Base-by-base conservation (phyloP, 371 early-diverging fungal genomes). In the Mucor saturninus region DNA sequence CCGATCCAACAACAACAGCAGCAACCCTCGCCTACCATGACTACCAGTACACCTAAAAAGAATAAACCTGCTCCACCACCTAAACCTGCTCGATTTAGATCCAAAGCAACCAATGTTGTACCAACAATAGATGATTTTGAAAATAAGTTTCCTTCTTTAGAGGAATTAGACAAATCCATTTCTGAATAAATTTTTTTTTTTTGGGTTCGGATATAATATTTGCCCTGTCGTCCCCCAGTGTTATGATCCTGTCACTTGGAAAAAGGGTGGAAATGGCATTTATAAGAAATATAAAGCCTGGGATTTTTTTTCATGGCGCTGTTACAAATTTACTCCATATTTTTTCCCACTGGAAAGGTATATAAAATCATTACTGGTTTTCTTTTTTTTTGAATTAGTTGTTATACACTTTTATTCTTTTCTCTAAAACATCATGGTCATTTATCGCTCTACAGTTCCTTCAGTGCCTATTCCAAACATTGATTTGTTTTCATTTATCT, bases 401-500 rank as follows among this genome's bases (percentile, higher is more conserved):
- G 21, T 21, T 21, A 21, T 21, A 21, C 21, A 21, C 21, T 21
- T 21, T 15, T 39, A 14, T 4, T 59, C 26, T 10, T 57, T 10
- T 59, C 35, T 49, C 38, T 59, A 5, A 13, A 8, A 7, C 28
- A 8, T 28, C 13, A 78, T 76, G 74, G 73, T 76, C 14, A 67
- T 78, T 37, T 79, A 74, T 58, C 74, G 62, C 56, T 68, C 79
- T 30, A 45, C 63, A 1, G 37, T 32, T 8, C 57, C 56, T 5
- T 67, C 81, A 10, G 56, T 86, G 26, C 63, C 79, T 28, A 79
- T 91, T 45, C 93, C 94, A 7, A 64, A 77, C 30, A 56, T 80
- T 38, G 93, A 92, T 66, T 68, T 91, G 50, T 88, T 84, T 58
- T 79, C 91, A 28, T 91, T 84, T 62, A 55, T 91, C 32, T 87